Evolutionary conservation across 441 rosid genomes (phyloP).

Genomic region (Arabidopsis lyrata): DNA sequence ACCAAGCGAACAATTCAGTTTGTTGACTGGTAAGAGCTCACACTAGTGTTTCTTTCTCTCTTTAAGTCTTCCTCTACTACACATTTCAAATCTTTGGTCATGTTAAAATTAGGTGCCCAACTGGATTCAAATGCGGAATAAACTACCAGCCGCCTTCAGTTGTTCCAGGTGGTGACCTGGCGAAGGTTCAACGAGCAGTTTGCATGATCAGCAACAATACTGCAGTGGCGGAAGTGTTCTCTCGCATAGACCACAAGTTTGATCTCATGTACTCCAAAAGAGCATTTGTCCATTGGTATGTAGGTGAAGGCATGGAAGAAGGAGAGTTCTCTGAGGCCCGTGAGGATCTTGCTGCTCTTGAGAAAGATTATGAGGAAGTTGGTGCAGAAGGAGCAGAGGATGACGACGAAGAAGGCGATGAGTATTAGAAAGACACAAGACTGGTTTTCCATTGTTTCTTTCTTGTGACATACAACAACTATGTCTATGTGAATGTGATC

Average conservation of each 20-base stretch:
- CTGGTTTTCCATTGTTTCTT: not conserved
- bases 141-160: constrained; percentile 94
- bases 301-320: constrained; percentile 96
- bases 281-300: constrained; percentile 95
- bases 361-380: constrained; percentile 87
- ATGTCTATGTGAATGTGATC: constrained; percentile 5
- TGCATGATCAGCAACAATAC: constrained; percentile 95
- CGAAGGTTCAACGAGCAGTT: constrained; percentile 83
- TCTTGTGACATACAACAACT: not conserved
- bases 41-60: constrained; percentile 1
- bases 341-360: constrained; percentile 90
- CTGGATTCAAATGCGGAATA: constrained; percentile 91
- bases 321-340: constrained; percentile 95
- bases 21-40: constrained; percentile 69
- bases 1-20: constrained; percentile 48
- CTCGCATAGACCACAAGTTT: constrained; percentile 78
- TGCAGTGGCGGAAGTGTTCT: constrained; percentile 86
- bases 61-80: not conserved
- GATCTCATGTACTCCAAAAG: constrained; percentile 90
- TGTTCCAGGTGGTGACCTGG: constrained; percentile 85
- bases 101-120: constrained; percentile 69
- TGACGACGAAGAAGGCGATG: constrained; percentile 64
- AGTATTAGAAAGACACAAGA: constrained; percentile 40
- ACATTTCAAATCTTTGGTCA: constrained; percentile 21
- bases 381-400: constrained; percentile 74